Evolutionary conservation across 1,284 basidiomycete genomes (phyloP).

Genomic region (Psilocybe mexicana): DNA sequence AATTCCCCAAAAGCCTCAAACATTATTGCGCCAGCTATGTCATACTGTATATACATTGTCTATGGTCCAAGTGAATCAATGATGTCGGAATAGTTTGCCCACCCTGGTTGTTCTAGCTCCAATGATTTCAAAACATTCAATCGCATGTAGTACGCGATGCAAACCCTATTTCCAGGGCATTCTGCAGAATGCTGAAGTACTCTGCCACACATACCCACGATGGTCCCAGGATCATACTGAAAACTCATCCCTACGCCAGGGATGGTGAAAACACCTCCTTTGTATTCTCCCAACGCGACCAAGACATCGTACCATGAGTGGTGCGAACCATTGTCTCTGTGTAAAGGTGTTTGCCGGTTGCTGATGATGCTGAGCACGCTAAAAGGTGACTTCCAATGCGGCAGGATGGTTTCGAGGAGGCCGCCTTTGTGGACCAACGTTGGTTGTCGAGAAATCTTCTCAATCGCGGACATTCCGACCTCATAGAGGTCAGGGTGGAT

Average conservation of each 20-base stretch:
- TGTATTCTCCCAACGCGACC: not conserved
- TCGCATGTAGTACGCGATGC: constrained; percentile 10
- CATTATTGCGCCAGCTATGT: too few relatives aligned
- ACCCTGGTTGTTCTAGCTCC: not conserved
- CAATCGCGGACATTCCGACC: not conserved
- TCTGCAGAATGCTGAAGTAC: constrained; percentile 8
- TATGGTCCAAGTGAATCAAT: not conserved
- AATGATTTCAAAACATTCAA: not conserved
- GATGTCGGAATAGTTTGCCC: not conserved
- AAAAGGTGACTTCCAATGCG: constrained; percentile 1
- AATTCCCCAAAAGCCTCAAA: too few relatives aligned
- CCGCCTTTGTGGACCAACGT: not conserved
- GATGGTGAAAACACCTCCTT: not conserved
- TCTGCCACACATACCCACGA: constrained; percentile 2
- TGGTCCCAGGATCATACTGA: constrained; percentile 4
- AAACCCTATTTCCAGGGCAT: constrained; percentile 3
- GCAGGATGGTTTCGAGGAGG: not conserved
- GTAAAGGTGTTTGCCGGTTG: constrained; percentile 6
- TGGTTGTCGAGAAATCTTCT: not conserved
- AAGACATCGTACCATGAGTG: not conserved
- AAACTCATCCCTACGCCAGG: not conserved
- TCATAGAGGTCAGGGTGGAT: constrained; percentile 11
- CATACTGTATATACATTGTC: too few relatives aligned
- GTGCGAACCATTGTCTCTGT: constrained; percentile 1
- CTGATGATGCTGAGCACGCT: constrained; percentile 2